Evolutionary conservation across 768 basidiomycete genomes (phyloP).

Genomic region (Agrocybe chaxingu): DNA sequence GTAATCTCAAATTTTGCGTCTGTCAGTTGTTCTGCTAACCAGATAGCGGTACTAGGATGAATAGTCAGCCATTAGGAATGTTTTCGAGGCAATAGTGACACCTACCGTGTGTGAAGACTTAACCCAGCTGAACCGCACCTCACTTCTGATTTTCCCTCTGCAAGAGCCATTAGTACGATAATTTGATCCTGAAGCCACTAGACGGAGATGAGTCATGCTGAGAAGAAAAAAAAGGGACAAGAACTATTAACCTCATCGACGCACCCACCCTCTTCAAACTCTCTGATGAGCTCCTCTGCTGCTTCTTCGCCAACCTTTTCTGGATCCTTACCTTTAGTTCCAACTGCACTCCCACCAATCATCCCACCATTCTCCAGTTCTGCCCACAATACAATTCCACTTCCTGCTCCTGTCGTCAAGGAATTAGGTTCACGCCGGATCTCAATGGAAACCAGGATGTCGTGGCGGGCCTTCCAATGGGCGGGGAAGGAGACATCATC

Average conservation of each 20-base stretch:
- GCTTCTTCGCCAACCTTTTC: slow-evolving; percentile 55
- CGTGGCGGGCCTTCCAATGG: not conserved
- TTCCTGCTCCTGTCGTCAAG: slow-evolving; percentile 56
- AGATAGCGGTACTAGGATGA: slow-evolving; percentile 58
- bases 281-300: slow-evolving; percentile 54
- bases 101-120: slow-evolving; percentile 64
- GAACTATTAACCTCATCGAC: slow-evolving; percentile 59
- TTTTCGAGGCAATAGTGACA: slow-evolving; percentile 20
- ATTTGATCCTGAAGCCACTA: slow-evolving; percentile 69
- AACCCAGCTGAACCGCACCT: slow-evolving; percentile 53
- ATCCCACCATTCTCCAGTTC: slow-evolving; percentile 66
- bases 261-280: slow-evolving; percentile 62
- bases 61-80: not conserved
- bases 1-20: slow-evolving; percentile 59
- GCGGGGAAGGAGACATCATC: not conserved
- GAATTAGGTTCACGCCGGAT: slow-evolving; percentile 38
- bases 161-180: slow-evolving; percentile 73
- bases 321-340: slow-evolving; percentile 45
- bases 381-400: slow-evolving; percentile 74
- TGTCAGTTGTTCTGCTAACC: slow-evolving; percentile 67
- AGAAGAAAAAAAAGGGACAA: not conserved
- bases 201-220: not conserved
- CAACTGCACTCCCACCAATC: slow-evolving; percentile 67
- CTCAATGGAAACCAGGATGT: slow-evolving; percentile 36
- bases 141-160: slow-evolving; percentile 59